Conservation (phyloP, 2,329 filamentous ascomycete genomes). For the Pyrenophora teres region DNA sequence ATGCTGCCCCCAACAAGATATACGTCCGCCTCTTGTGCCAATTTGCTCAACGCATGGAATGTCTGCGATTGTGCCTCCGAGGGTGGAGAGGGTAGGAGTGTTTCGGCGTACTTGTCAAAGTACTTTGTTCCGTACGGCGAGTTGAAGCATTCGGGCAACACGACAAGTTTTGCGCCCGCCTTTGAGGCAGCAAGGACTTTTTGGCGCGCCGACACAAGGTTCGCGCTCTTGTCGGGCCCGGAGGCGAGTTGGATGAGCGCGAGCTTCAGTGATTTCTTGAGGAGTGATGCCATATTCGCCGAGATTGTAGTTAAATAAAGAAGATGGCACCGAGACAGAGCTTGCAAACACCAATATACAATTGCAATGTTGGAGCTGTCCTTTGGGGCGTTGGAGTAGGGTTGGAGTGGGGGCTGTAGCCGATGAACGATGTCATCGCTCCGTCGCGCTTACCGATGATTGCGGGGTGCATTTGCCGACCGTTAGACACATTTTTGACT, state of each 20-base stretch:
- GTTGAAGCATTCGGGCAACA: slow-evolving; percentile 98
- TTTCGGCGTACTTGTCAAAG: slow-evolving; percentile 92
- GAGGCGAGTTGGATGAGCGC: slow-evolving; percentile 56
- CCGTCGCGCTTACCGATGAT: slow-evolving; percentile 5
- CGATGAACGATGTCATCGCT: slow-evolving; percentile 10
- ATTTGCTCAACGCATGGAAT: slow-evolving; percentile 79
- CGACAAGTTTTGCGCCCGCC: slow-evolving; percentile 79
- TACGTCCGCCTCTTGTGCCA: slow-evolving; percentile 76
- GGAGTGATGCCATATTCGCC: slow-evolving; percentile 32
- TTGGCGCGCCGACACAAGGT: slow-evolving; percentile 77
- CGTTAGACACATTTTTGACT: neutral
- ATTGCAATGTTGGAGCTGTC: neutral
- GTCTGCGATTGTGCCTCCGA: slow-evolving; percentile 73
- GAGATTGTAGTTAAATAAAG: neutral
- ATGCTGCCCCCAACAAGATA: slow-evolving; percentile 93
- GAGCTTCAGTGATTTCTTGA: slow-evolving; percentile 47
- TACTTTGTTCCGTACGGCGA: slow-evolving; percentile 90
- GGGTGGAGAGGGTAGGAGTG: slow-evolving; percentile 78
- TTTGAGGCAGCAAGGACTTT: slow-evolving; percentile 82
- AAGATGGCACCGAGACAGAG: no score
- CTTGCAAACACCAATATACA: neutral
- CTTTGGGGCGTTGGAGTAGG: slow-evolving; percentile 10
- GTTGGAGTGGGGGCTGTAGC: slow-evolving; percentile 8
- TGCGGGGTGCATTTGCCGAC: slow-evolving; percentile 4
- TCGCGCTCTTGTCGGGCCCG: slow-evolving; percentile 75